Evolutionary conservation across 2,329 filamentous ascomycete species (phyloP), one percentile per base, ranked within the genome.

Genomic region (Pleurostoma richardsiae): DNA sequence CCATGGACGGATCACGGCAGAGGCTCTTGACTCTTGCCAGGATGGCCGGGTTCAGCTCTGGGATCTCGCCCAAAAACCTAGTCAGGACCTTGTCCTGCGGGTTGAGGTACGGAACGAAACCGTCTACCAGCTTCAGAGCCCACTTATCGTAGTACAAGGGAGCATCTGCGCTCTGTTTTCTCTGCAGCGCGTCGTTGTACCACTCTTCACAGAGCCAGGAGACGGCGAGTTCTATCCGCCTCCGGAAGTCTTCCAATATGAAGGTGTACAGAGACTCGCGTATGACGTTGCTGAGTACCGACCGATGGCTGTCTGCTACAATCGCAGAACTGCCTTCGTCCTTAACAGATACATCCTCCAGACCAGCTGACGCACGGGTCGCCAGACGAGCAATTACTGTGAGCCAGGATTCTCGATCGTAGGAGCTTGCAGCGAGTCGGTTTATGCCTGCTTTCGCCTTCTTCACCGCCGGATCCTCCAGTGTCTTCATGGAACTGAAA

Each of bases 201-300:
- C 94, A 99, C 68, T 99, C 94, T 65, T 99, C 94, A 57, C 86
- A 95, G 11, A 99, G 76, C 94, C 94, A 99, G 6, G 86, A 85
- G 44, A 97, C 90, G 1, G 90, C 92, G 27, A 94, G 80, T 55
- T 95, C 91, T 52, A 97, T 91, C 40, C 94, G 85, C 52, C 80
- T 84, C 46, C 92, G 83, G 69, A 96, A 99, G 62, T 97, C 92
- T 53, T 95, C 90, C 52, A 97, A 80, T 42, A 97, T 80, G 63
- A 95, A 96, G 45, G 81, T 77, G 66, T 90, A 94, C 2, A 99
- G 72, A 6, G 82, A 77, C 55, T 95, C 86, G 44, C 94, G 82
- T 54, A 97, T 90, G 5, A 77, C 77, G 58, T 87, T 79, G 55
- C 78, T 77, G 29, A 90, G 77, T 45, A 69, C 76, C 54, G 64